Percentiles rank a stretch among this genome's conserved stretches.
Conservation (phyloP, 2,329 filamentous ascomycete genomes). For the Xylaria sp. region DNA sequence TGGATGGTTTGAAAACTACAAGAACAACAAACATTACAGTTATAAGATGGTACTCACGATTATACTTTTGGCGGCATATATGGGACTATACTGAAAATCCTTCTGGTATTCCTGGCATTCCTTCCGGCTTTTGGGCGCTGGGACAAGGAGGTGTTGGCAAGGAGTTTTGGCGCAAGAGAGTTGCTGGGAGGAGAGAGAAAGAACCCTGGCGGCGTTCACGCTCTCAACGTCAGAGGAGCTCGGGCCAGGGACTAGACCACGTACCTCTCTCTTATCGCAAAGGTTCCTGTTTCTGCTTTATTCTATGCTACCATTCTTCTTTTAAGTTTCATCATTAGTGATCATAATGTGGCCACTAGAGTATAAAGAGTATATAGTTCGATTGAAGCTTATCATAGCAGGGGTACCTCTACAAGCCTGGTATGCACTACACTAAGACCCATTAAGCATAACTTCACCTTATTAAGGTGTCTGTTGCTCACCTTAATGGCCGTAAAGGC, state of each 20-base stretch:
- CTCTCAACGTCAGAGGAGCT: neutral
- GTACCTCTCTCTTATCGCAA: neutral
- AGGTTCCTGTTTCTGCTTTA: neutral
- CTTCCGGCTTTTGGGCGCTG: neutral
- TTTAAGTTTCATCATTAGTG: neutral
- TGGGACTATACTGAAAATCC: too few species aligned
- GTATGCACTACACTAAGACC: neutral
- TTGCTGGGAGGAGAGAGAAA: neutral
- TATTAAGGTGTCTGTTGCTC: slow-evolving; percentile 8
- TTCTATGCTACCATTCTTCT: neutral
- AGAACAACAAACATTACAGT: neutral
- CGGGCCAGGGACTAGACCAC: neutral
- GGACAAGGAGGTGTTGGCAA: neutral
- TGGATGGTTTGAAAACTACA: neutral
- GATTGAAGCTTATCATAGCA: slow-evolving; percentile 38
- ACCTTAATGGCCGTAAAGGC: neutral
- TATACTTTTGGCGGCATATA: neutral
- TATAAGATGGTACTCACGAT: neutral
- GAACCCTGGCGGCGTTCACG: neutral
- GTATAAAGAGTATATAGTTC: slow-evolving; percentile 4
- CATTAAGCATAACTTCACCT: slow-evolving; percentile 14
- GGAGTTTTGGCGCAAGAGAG: neutral
- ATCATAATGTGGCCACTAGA: neutral
- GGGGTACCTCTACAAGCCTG: slow-evolving; percentile 18
- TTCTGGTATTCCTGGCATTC: neutral